Base-by-base conservation (phyloP, 805 yeast species). In the Candida jianshihensis region DNA sequence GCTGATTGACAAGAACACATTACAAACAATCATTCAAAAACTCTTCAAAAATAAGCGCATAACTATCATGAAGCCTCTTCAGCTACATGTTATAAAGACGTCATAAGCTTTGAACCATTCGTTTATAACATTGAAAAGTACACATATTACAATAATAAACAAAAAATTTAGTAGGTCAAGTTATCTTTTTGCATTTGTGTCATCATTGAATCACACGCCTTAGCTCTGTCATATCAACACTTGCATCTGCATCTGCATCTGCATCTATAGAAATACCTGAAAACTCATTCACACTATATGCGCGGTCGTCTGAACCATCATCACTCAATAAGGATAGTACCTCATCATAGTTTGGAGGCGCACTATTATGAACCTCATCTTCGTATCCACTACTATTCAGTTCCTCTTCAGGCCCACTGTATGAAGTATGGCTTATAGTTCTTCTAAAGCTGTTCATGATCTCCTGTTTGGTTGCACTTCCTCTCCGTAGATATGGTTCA, bases 281-380 rank as follows among this genome's bases (percentile, higher is more conserved):
- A 7, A 29, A 5, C 7, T 10, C 22, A 18, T 7, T 29, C 5
- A 29, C 8, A 4, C 19, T 6, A 15, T 20, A 30, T 5, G 27
- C 4, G n/a, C 19, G 13, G 22, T 25, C 24, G 4, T 28, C 37
- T 8, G 17, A 15, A 11, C 30, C 38, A 19, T n/a, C 37, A 22
- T 30, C 19, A 30, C 53, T 50, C 48, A 48, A 36, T 20, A 53
- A 35, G 4, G 55, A 47, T 6, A 48, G 39, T 1, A 47, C 39
- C 16, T 56, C 61, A 14, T 51, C 51, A 43, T 64, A 64, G 14
- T 54, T 47, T 4, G 69, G 69, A 20, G 67, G 67, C n/a, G 37
- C 37, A n/a, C 24, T 38, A 18, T 36, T 44, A 11, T 32, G 33
- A 10, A 17, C 40, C 17, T 24, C 38, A 4, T 24, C 31, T 6